Evolutionary conservation across 805 yeast species (phyloP), one percentile per base, ranked within the genome.

Genomic region (Brettanomyces naardenensis): DNA sequence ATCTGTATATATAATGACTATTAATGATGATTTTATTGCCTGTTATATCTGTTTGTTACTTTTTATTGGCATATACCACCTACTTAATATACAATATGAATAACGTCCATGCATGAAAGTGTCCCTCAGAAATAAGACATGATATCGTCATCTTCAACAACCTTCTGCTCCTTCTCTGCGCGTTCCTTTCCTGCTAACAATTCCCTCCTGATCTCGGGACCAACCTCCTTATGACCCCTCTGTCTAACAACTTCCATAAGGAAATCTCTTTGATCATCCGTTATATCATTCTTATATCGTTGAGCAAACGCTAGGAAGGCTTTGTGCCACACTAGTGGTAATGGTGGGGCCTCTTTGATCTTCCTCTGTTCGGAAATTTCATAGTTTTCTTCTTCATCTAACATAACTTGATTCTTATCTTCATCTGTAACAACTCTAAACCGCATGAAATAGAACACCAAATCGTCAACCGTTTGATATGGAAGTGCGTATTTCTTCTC

Each of bases 261-360:
- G 61, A 90, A 87, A 52, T 92, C 98, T 58, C 96, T 75, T 68
- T 92, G 99, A 58, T 92, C 99, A 51, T 87, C 95, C n/a, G 98
- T 92, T 42, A 92, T 86, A 68, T 92, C 98, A 56, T 92, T 90
- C 61, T 90, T 92, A 59, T 92, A 92, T 46, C 96, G 73, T 65
- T 89, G 97, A 26, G 97, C 95, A 66, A 92, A 92, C 2, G 92
- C 81, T 40, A 92, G 69, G 55, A 92, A 83, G 2, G 97, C 90
- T 59, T 90, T 95, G 59, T 94, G 97, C 97, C 98, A 92, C 27
- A 90, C 90, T 14, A 92, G 84, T 6, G 98, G 97, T 55, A 92
- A 69, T 35, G 73, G 73, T 19, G 81, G 78, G n/a, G 67, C 53
- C 35, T 56, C 54, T 28, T 45, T 48, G 4, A 53, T 32, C 37